phyloP scores from a whole-genome alignment of 805 yeast genomes.

The Lipomyces orientalis region DNA sequence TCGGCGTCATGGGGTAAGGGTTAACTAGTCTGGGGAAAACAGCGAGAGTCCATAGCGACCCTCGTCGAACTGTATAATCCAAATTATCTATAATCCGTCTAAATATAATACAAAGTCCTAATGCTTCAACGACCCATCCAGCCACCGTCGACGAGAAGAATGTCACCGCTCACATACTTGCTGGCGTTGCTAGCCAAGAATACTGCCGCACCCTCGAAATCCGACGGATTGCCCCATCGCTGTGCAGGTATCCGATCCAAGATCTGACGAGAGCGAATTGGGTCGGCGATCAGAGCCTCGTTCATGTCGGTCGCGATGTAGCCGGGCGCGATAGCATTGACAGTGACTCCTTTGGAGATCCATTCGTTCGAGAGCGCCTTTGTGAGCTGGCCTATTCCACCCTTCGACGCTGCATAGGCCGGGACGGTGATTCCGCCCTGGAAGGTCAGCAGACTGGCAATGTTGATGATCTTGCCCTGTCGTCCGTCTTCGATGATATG shows the following conservation, averaged over 20 bases:
- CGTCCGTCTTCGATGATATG: constrained; percentile 47
- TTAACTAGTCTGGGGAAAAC: no score
- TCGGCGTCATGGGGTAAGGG: no score
- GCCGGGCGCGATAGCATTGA: constrained; percentile 59
- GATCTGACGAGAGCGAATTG: constrained; percentile 43
- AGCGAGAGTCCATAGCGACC: no score
- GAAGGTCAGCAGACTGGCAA: constrained; percentile 52
- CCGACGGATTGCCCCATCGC: constrained; percentile 57
- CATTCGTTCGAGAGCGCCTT: constrained; percentile 54
- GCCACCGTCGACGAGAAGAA: constrained; percentile 50
- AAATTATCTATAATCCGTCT: neutral
- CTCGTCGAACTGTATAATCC: neutral
- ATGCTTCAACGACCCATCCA: constrained; percentile 33
- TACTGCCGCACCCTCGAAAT: constrained; percentile 54
- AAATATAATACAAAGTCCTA: neutral
- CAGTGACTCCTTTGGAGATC: constrained; percentile 53
- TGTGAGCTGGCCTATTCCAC: constrained; percentile 49
- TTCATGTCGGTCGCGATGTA: constrained; percentile 57
- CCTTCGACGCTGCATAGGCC: constrained; percentile 53
- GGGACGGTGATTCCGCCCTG: constrained; percentile 51
- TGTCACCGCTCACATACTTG: constrained; percentile 59
- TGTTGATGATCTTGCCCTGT: constrained; percentile 52
- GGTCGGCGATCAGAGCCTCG: constrained; percentile 42
- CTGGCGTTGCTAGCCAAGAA: constrained; percentile 59
- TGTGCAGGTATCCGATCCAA: constrained; percentile 52